Evolutionary conservation across 106 monocot genomes (phyloP).

Genomic region (Dactylorhiza incarnata): DNA sequence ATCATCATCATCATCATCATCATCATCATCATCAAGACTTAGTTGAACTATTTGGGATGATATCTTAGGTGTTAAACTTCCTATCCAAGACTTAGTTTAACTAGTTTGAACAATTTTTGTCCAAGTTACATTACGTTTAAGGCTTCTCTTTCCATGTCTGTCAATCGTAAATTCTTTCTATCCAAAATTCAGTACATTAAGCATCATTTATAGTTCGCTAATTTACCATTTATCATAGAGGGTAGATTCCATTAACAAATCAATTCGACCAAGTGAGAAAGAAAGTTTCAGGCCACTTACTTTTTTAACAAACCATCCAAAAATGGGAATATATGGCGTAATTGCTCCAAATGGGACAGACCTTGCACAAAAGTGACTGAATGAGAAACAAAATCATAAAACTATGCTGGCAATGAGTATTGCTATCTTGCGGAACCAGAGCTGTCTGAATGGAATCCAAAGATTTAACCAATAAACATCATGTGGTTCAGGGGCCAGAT

Average conservation of each 20-base stretch:
- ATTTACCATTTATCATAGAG: too few species aligned
- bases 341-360: slow-evolving; percentile 62
- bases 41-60: too few species aligned
- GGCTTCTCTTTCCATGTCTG: too few species aligned
- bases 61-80: too few species aligned
- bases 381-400: slow-evolving; percentile 78
- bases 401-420: slow-evolving; percentile 60
- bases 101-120: too few species aligned
- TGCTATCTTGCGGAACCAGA: slow-evolving; percentile 83
- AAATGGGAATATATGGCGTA: slow-evolving; percentile 74
- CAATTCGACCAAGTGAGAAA: not conserved
- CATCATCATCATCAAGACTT: too few species aligned
- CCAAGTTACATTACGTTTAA: too few species aligned
- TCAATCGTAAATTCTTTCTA: too few species aligned
- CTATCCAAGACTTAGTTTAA: too few species aligned
- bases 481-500: slow-evolving; percentile 81
- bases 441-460: slow-evolving; percentile 78
- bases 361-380: slow-evolving; percentile 86
- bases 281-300: slow-evolving; percentile 33
- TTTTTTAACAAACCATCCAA: slow-evolving; percentile 62
- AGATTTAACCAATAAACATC: slow-evolving; percentile 98
- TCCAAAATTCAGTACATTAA: too few species aligned
- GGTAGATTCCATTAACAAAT: not conserved
- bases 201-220: too few species aligned
- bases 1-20: too few species aligned